A percentile compares a stretch with the other conserved stretches of the same genome.
Conservation (phyloP, 805 yeast species). For the Huiozyma sinensis region DNA sequence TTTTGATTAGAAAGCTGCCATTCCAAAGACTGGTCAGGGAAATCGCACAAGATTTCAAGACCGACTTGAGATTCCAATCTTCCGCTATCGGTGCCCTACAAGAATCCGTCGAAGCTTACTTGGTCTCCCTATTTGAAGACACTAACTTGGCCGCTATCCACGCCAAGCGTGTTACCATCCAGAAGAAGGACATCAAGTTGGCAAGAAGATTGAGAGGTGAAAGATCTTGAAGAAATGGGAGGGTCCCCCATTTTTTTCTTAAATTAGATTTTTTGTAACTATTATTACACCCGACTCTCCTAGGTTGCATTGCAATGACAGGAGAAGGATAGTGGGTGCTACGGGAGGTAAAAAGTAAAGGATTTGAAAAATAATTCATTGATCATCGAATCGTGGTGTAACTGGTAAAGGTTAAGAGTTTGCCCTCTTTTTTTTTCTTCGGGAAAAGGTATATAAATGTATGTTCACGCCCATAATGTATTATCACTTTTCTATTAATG, state of each 20-base stretch:
- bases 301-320: too few relatives aligned
- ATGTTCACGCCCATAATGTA: too few relatives aligned
- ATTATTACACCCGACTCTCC: too few relatives aligned
- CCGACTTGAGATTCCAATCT: constrained; percentile 92
- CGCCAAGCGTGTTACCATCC: constrained; percentile 98
- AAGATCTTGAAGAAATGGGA: constrained; percentile 49
- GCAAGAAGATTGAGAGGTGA: constrained; percentile 98
- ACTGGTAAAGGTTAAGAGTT: too few relatives aligned
- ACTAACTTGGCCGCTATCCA: constrained; percentile 97
- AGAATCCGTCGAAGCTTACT: constrained; percentile 97
- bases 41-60: constrained; percentile 88
- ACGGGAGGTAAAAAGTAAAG: too few relatives aligned
- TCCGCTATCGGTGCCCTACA: constrained; percentile 96
- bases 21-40: constrained; percentile 96
- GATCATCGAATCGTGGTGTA: too few relatives aligned
- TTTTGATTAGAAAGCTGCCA: constrained; percentile 90
- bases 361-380: too few relatives aligned
- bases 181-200: constrained; percentile 94
- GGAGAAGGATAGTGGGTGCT: too few relatives aligned
- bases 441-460: too few relatives aligned
- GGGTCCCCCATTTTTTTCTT: neutral
- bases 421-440: too few relatives aligned
- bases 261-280: too few relatives aligned
- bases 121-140: constrained; percentile 92
- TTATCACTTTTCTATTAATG: too few relatives aligned